Evolutionary conservation across 2,329 filamentous ascomycete genomes (phyloP).

Genomic region (Verticillium zaregamsianum): DNA sequence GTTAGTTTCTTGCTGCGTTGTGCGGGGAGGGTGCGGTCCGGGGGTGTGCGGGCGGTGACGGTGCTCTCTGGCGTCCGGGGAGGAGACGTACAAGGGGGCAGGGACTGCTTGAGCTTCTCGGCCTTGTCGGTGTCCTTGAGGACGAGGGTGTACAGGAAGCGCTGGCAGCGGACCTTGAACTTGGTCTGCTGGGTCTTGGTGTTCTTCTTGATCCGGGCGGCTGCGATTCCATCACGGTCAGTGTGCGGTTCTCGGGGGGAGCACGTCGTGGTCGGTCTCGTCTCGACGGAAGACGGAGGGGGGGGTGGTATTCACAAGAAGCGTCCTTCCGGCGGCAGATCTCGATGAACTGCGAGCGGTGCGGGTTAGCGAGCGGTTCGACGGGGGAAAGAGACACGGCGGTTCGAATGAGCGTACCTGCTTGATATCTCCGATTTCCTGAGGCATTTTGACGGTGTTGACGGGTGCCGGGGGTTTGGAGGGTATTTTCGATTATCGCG

Average conservation of each 20-base stretch:
- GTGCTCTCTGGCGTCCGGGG: neutral
- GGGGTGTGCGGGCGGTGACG: neutral
- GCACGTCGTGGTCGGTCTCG: slow-evolving; percentile 7
- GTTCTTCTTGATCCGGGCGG: slow-evolving; percentile 95
- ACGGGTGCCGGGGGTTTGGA: slow-evolving; percentile 11
- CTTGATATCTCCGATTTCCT: slow-evolving; percentile 98
- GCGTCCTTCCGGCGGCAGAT: slow-evolving; percentile 99
- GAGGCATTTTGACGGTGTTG: slow-evolving; percentile 79
- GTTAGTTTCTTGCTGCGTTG: slow-evolving; percentile 2
- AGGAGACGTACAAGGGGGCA: slow-evolving; percentile 81
- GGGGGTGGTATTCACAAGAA: slow-evolving; percentile 70
- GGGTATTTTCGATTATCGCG: slow-evolving; percentile 9
- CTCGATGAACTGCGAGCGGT: slow-evolving; percentile 82
- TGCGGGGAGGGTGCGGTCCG: neutral
- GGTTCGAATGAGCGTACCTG: slow-evolving; percentile 42
- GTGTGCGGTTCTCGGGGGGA: neutral
- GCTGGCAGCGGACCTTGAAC: slow-evolving; percentile 99
- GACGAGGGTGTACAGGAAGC: slow-evolving; percentile 95
- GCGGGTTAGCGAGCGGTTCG: slow-evolving; percentile 18
- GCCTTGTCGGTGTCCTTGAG: slow-evolving; percentile 99
- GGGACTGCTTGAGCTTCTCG: slow-evolving; percentile 99
- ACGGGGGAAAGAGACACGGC: neutral
- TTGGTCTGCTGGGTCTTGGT: slow-evolving; percentile 88
- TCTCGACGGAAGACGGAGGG: slow-evolving; percentile 2
- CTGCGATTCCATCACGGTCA: slow-evolving; percentile 39